Evolutionary conservation across 2,329 filamentous ascomycete genomes (phyloP).

Genomic region (Ophiocordyceps polyrhachis-furcata): DNA sequence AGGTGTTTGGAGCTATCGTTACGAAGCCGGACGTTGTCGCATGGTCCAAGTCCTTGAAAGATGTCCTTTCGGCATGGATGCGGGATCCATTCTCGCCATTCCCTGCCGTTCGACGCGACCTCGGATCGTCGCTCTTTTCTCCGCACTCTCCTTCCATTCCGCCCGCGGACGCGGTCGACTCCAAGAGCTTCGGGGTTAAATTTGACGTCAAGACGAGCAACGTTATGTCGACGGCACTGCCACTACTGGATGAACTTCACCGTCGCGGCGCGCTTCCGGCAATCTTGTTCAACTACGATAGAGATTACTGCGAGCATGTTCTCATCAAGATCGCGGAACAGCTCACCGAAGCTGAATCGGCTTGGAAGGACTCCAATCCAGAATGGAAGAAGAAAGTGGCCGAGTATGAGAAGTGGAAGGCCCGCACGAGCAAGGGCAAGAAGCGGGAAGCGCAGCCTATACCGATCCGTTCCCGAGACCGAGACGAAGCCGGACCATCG

Average conservation of each 20-base stretch:
- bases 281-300: constrained; percentile 63
- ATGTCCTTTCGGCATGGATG: constrained; percentile 41
- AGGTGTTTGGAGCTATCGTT: constrained; percentile 31
- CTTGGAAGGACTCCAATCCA: constrained; percentile 35
- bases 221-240: neutral
- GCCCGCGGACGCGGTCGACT: neutral
- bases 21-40: constrained; percentile 45
- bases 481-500: constrained; percentile 14
- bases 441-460: constrained; percentile 11
- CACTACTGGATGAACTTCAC: constrained; percentile 29
- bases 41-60: constrained; percentile 47
- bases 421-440: constrained; percentile 11
- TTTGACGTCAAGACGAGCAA: neutral
- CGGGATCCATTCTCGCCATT: constrained; percentile 25
- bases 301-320: constrained; percentile 42
- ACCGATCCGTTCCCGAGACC: constrained; percentile 11
- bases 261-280: constrained; percentile 48
- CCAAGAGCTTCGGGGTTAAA: neutral
- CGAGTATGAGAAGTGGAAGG: constrained; percentile 36
- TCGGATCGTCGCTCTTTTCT: constrained; percentile 9
- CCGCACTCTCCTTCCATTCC: neutral
- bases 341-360: constrained; percentile 18
- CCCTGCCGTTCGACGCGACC: constrained; percentile 23
- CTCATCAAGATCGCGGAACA: constrained; percentile 29
- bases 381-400: constrained; percentile 42